Evolutionary conservation across 108 stramenopile species (phyloP).

Genomic region (Cyclotella cryptica): DNA sequence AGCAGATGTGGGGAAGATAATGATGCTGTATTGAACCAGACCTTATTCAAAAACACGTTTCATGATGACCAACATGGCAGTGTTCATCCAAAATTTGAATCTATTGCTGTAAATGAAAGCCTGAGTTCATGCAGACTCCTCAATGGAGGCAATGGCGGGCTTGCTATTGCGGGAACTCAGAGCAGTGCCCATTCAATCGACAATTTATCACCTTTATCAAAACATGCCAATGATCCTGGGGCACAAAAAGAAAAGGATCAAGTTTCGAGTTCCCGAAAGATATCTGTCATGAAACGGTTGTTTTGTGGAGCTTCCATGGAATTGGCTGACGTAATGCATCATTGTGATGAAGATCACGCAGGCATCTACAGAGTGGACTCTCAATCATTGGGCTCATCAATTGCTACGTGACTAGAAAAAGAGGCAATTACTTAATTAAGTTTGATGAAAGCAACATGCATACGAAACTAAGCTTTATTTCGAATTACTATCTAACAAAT

Average conservation of each 20-base stretch:
- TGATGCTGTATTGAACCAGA: too few relatives aligned
- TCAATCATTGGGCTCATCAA: not conserved
- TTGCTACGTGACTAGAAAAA: not conserved
- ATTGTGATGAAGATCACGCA: constrained; percentile 14
- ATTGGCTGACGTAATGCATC: constrained; percentile 1
- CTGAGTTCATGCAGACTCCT: too few relatives aligned
- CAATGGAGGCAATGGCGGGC: too few relatives aligned
- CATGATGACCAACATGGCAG: too few relatives aligned
- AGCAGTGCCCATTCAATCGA: too few relatives aligned
- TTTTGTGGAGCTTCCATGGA: constrained; percentile 1
- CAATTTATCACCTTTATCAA: not conserved
- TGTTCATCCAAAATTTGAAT: too few relatives aligned
- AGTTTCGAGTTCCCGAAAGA: not conserved
- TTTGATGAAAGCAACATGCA: too few relatives aligned
- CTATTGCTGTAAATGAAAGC: too few relatives aligned
- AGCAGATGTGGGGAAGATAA: too few relatives aligned
- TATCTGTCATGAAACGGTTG: not conserved
- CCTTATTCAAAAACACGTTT: too few relatives aligned
- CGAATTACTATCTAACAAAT: constrained; percentile 59
- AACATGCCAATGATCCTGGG: not conserved
- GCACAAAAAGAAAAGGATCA: not conserved
- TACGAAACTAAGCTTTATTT: not conserved
- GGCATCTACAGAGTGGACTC: constrained; percentile 12
- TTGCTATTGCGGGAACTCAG: too few relatives aligned
- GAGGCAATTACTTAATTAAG: not conserved